Conservation (phyloP, 371 early-diverging fungal species). For the Fennellomyces sp. region DNA sequence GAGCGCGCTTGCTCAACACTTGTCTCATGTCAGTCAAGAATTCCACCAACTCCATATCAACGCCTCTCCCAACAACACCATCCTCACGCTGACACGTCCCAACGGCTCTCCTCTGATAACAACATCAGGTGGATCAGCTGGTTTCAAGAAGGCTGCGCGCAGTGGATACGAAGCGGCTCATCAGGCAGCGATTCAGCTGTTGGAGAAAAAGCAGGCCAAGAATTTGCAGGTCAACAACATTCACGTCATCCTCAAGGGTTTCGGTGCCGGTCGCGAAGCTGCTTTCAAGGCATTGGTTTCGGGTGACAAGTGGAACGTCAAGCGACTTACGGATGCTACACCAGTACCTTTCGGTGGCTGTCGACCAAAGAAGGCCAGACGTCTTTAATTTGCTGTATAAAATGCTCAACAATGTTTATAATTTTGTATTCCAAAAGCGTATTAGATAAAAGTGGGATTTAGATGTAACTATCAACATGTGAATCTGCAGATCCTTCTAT, state of each 20-base stretch:
- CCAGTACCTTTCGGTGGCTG: conserved; percentile 95
- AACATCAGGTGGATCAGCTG: conserved; percentile 83
- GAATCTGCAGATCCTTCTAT: too few relatives aligned
- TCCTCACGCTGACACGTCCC: conserved; percentile 78
- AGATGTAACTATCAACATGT: too few relatives aligned
- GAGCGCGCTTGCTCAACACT: background rate
- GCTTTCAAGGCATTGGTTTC: conserved; percentile 83
- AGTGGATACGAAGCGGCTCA: conserved; percentile 93
- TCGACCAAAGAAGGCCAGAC: conserved; percentile 88
- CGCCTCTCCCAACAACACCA: conserved; percentile 89
- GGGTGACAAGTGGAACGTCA: conserved; percentile 74
- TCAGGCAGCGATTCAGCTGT: conserved; percentile 82
- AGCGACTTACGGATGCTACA: conserved; percentile 84
- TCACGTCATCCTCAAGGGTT: conserved; percentile 86
- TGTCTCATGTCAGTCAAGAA: background rate
- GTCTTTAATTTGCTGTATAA: conserved; percentile 62
- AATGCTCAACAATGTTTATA: too few relatives aligned
- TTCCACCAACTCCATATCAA: conserved; percentile 49
- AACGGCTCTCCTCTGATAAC: conserved; percentile 73
- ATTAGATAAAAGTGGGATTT: too few relatives aligned
- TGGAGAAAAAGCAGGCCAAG: conserved; percentile 68
- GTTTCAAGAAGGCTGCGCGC: conserved; percentile 88
- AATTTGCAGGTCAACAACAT: conserved; percentile 64
- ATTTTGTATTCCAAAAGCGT: too few relatives aligned
- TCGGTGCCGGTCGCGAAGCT: conserved; percentile 93